These are phyloP conservation scores for Pseudofabraea citricarpa DNA, from an alignment of 2,329 filamentous ascomycete species.

Conservation along the genomic window DNA sequence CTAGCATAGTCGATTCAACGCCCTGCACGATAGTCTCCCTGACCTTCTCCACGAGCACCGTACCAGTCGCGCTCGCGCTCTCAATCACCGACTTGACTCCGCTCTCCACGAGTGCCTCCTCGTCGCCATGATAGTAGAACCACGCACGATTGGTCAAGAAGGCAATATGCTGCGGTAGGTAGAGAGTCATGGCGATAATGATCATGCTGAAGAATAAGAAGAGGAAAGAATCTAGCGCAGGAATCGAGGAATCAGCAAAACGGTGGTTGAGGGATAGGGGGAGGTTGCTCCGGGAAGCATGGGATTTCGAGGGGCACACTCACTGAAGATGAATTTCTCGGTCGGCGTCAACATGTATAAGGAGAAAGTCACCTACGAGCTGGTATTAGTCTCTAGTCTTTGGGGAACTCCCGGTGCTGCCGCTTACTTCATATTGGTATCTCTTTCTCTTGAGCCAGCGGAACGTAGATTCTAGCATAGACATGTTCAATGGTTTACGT, in stretches of 20 bases:
- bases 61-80: conserved; percentile 10
- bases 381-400: conserved; percentile 46
- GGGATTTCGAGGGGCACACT: conserved; percentile 35
- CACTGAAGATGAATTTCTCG: conserved; percentile 97
- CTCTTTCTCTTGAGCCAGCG: conserved; percentile 91
- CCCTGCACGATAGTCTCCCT: conserved; percentile 19
- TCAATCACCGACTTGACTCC: conserved; percentile 17
- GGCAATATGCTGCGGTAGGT: conserved; percentile 86
- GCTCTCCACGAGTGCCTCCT: conserved; percentile 35
- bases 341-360: conserved; percentile 96
- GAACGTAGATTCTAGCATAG: conserved; percentile 43
- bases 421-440: conserved; percentile 78
- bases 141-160: conserved; percentile 80
- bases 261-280: background rate
- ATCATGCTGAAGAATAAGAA: conserved; percentile 87
- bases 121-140: conserved; percentile 92
- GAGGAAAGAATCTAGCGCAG: conserved; percentile 70
- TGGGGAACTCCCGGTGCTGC: background rate
- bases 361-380: conserved; percentile 92
- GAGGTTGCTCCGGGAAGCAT: too few species aligned
- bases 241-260: conserved; percentile 4
- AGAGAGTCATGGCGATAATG: conserved; percentile 80
- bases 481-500: conserved; percentile 12
- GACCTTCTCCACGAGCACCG: conserved; percentile 15
- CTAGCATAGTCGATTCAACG: conserved; percentile 10